Conservation (phyloP, 768 basidiomycete species). For the Naematelia encephala region DNA sequence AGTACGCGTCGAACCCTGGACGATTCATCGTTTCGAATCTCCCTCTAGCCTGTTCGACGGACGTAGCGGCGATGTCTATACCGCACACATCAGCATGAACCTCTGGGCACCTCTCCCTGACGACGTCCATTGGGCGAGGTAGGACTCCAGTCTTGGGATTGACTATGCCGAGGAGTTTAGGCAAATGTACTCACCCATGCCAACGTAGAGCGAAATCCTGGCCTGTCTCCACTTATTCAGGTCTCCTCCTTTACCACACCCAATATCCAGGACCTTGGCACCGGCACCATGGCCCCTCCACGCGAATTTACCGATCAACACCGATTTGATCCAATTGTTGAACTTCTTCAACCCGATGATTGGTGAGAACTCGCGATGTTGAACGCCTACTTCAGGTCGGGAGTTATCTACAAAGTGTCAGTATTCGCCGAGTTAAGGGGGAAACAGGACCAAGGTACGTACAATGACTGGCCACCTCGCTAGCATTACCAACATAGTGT, state of each 20-base stretch:
- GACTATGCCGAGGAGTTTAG: background rate
- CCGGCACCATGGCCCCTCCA: slow-evolving; percentile 55
- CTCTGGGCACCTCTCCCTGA: background rate
- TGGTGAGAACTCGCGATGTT: slow-evolving; percentile 78
- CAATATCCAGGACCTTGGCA: slow-evolving; percentile 90
- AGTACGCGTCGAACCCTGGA: slow-evolving; percentile 69
- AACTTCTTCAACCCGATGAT: slow-evolving; percentile 96
- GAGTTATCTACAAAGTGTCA: slow-evolving; percentile 67
- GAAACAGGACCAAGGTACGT: slow-evolving; percentile 11
- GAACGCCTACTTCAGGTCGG: slow-evolving; percentile 83
- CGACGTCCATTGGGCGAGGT: too few relatives aligned
- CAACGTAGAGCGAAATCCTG: slow-evolving; percentile 70
- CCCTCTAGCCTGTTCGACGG: slow-evolving; percentile 77
- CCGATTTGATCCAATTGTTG: slow-evolving; percentile 99
- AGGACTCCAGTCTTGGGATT: too few relatives aligned
- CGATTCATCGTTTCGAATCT: slow-evolving; percentile 60
- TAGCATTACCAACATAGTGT: slow-evolving; percentile 37
- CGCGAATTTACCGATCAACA: slow-evolving; percentile 85
- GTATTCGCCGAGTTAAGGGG: background rate
- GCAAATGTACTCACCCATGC: slow-evolving; percentile 62
- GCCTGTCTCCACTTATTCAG: slow-evolving; percentile 93
- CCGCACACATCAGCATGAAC: slow-evolving; percentile 3
- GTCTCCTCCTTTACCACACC: slow-evolving; percentile 99
- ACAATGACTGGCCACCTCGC: slow-evolving; percentile 43
- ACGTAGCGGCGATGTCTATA: slow-evolving; percentile 82